phyloP scores from a whole-genome alignment of 805 yeast genomes.

The Candida sithepensis region DNA sequence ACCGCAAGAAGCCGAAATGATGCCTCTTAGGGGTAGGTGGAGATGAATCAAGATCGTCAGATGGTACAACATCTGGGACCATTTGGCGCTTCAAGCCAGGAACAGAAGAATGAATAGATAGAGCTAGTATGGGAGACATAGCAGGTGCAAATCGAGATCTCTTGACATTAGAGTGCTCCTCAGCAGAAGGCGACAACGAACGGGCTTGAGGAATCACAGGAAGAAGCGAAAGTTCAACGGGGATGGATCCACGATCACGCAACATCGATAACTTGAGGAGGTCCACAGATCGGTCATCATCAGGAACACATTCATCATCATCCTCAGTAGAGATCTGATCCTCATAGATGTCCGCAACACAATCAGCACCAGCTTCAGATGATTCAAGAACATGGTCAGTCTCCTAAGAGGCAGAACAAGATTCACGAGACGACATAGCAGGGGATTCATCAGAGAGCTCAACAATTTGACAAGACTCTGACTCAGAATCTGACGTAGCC shows the following conservation, averaged over 20 bases:
- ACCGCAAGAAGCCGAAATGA: too few species aligned
- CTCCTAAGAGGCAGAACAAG: too few species aligned
- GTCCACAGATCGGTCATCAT: background rate
- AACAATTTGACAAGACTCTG: too few species aligned
- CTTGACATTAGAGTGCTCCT: background rate
- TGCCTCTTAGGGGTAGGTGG: background rate
- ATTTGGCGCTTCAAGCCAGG: background rate
- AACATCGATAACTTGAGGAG: background rate
- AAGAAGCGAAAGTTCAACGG: background rate
- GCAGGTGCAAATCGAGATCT: background rate
- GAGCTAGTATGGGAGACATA: background rate
- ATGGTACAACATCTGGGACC: background rate
- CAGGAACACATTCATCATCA: background rate
- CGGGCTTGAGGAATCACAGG: background rate
- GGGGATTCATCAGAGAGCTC: background rate
- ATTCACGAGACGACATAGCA: too few species aligned
- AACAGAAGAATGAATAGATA: background rate
- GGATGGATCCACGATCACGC: background rate
- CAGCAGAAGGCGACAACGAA: background rate
- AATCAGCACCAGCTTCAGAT: background rate
- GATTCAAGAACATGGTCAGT: background rate
- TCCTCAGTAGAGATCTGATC: background rate
- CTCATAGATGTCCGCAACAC: background rate
- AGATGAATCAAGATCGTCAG: background rate
- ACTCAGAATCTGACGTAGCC: background rate